Evolutionary conservation across 192 early-diverging fungal species (phyloP), one percentile per base, ranked within the genome.

Genomic region (Haplosporangium gracile): DNA sequence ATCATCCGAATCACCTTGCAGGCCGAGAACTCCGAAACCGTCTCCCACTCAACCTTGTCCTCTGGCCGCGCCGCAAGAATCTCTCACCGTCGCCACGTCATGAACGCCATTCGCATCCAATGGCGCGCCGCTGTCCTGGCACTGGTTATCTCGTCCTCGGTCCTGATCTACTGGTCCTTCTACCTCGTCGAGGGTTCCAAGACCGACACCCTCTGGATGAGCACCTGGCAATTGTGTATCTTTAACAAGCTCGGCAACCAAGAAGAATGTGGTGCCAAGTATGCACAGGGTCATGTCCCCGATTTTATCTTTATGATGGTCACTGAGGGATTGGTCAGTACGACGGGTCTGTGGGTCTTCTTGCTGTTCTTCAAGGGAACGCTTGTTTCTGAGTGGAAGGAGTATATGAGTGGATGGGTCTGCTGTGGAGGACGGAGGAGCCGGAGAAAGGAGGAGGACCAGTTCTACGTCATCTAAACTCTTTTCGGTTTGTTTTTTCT

Each of bases 161-260:
- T 90, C 9, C 68, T 91, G 18, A 88, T 91, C 70, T 91, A 91
- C 81, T 90, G 89, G 91, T 77, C 90, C 11, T 90, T 91, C 75
- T 91, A 91, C 49, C 53, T 90, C 18, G 87, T 88, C 5, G 88
- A 89, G 68, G 80, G 90, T 8, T 53, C 81, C 38, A 88, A 88
- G 49, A 77, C 89, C 5, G 78, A 90, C 51, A 72, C 80, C 42
- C 70, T 72, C 0, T 82, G 89, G 71, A 79, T 88, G 49, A 76
- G 76, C 34, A 76, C 81, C 16, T 91, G 91, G 91, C 53, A 88
- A 6, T 39, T 80, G 5, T 91, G 91, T 75, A 91, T 91, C 80
- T 79, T 91, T 24, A 81, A 60, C 39, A 15, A 36, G 6, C 18
- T 26, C 65, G 80, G 83, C 8, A 20, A 42, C 74, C 82, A 90